A percentile compares a stretch with the other conserved stretches of the same genome.
These are phyloP conservation scores for Solidago caesia DNA, from an alignment of 129 eudicot genomes.

Conservation along the genomic window DNA sequence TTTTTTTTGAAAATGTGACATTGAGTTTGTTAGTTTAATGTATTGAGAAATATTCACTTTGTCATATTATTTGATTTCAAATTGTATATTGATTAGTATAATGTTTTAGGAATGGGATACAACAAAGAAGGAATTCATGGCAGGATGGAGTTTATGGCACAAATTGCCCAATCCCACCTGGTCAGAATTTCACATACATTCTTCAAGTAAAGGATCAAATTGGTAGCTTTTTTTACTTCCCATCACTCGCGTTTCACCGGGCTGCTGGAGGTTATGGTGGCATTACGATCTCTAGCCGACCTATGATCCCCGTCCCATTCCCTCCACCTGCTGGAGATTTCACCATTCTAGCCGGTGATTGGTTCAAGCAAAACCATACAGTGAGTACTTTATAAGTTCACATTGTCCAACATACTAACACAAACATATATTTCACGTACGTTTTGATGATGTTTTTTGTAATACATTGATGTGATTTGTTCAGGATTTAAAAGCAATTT, in stretches of 20 bases:
- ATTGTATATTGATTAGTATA: too few relatives aligned
- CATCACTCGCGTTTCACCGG: conserved; percentile 54
- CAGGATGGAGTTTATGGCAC: conserved; percentile 79
- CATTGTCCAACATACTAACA: neutral
- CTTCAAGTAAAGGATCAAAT: conserved; percentile 72
- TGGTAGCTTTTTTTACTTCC: conserved; percentile 65
- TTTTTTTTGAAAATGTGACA: neutral
- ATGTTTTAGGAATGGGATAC: conserved; percentile 56
- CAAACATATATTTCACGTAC: neutral
- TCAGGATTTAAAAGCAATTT: conserved; percentile 53
- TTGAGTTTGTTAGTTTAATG: too few relatives aligned
- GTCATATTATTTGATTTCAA: too few relatives aligned
- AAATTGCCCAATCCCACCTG: conserved; percentile 70
- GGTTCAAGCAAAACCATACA: conserved; percentile 67
- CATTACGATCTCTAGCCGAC: conserved; percentile 52
- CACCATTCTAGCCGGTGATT: conserved; percentile 57
- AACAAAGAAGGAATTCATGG: conserved; percentile 72
- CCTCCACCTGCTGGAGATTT: conserved; percentile 59
- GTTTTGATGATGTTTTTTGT: neutral
- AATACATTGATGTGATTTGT: neutral
- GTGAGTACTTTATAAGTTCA: conserved; percentile 26
- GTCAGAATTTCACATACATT: conserved; percentile 56
- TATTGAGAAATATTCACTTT: too few relatives aligned
- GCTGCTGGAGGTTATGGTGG: conserved; percentile 67
- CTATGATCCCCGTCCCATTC: conserved; percentile 60